Evolutionary conservation across 2,329 filamentous ascomycete genomes (phyloP).

Genomic region (Aureobasidium zeae): DNA sequence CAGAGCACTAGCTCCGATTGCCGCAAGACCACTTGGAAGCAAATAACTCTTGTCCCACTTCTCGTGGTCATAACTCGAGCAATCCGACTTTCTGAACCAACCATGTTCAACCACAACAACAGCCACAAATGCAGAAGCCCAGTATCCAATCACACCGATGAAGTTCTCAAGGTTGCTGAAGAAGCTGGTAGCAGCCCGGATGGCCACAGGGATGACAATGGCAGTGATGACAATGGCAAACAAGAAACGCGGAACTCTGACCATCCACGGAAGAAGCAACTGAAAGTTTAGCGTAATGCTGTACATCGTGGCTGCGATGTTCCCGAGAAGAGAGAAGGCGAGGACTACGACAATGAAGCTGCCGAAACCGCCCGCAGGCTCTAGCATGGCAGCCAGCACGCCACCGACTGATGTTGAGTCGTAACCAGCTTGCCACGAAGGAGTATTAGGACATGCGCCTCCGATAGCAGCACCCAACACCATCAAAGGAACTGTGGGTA

Average conservation of each 20-base stretch:
- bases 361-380: slow-evolving; percentile 35
- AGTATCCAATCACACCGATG: slow-evolving; percentile 41
- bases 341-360: slow-evolving; percentile 37
- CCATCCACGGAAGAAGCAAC: slow-evolving; percentile 28
- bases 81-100: slow-evolving; percentile 31
- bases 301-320: slow-evolving; percentile 39
- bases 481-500: slow-evolving; percentile 29
- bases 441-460: slow-evolving; percentile 26
- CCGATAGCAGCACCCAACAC: slow-evolving; percentile 36
- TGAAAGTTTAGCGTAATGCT: slow-evolving; percentile 37
- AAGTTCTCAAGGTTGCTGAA: slow-evolving; percentile 38
- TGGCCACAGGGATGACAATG: slow-evolving; percentile 36
- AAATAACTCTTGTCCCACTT: slow-evolving; percentile 31
- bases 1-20: slow-evolving; percentile 21
- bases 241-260: slow-evolving; percentile 33
- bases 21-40: slow-evolving; percentile 36
- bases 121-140: slow-evolving; percentile 36
- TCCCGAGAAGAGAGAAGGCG: slow-evolving; percentile 35
- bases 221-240: slow-evolving; percentile 35
- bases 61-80: slow-evolving; percentile 32
- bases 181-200: slow-evolving; percentile 35
- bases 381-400: slow-evolving; percentile 33
- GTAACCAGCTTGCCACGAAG: slow-evolving; percentile 28
- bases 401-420: slow-evolving; percentile 32
- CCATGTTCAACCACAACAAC: slow-evolving; percentile 35